These are phyloP conservation scores for Pontederia paniculata DNA, from an alignment of 176 grass and related monocot genomes.

Conservation along the genomic window DNA sequence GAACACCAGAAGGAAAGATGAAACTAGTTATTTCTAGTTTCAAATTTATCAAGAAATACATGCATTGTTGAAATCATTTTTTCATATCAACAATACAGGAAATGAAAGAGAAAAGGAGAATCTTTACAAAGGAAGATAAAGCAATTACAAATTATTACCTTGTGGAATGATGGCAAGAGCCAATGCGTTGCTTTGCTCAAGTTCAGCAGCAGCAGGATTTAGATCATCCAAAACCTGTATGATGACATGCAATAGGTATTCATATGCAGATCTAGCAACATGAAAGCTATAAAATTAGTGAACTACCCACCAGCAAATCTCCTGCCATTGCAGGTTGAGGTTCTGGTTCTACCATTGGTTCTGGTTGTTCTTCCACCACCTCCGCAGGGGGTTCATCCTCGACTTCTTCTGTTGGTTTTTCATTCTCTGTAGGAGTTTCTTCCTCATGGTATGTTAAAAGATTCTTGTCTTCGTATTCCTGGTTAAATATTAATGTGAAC, in stretches of 20 bases:
- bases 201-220: constrained; percentile 56
- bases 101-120: no score
- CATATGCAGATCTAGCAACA: neutral
- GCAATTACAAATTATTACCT: constrained; percentile 31
- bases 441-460: constrained; percentile 52
- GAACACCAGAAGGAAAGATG: no score
- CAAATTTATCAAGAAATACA: neutral
- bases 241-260: neutral
- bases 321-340: constrained; percentile 25
- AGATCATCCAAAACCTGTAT: constrained; percentile 74
- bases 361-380: constrained; percentile 21
- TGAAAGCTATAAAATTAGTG: neutral
- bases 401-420: constrained; percentile 31
- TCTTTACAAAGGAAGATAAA: neutral
- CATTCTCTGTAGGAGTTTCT: constrained; percentile 31
- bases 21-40: no score
- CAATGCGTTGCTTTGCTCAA: constrained; percentile 72
- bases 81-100: no score
- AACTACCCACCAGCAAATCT: constrained; percentile 59
- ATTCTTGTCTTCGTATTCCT: constrained; percentile 44
- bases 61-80: no score
- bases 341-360: constrained; percentile 22
- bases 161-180: constrained; percentile 74
- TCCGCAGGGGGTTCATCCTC: constrained; percentile 14
- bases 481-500: no score